These are phyloP conservation scores for Euphorbia lathyris DNA, from an alignment of 345 rosid genomes.

Conservation along the genomic window DNA sequence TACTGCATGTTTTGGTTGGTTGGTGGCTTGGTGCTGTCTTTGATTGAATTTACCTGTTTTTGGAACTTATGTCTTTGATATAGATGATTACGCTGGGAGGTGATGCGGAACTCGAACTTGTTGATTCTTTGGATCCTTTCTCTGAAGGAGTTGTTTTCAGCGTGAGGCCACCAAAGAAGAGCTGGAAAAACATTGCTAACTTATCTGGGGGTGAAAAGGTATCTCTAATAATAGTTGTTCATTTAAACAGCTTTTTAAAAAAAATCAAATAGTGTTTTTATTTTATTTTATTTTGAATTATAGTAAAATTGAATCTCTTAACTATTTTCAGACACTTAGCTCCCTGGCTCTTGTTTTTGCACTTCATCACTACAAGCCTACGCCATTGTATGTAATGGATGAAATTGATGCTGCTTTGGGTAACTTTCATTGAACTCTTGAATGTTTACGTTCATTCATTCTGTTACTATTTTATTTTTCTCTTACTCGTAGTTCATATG, in stretches of 20 bases:
- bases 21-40: neutral
- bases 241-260: neutral
- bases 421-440: slow-evolving; percentile 17
- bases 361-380: slow-evolving; percentile 99
- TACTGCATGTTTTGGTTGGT: neutral
- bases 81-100: slow-evolving; percentile 99
- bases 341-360: slow-evolving; percentile 96
- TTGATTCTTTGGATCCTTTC: slow-evolving; percentile 96
- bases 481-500: slow-evolving; percentile 14
- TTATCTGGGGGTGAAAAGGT: slow-evolving; percentile 99
- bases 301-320: neutral
- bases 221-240: neutral
- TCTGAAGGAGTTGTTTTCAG: slow-evolving; percentile 98
- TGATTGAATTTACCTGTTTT: no score
- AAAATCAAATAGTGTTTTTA: neutral
- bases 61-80: no score
- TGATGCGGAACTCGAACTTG: slow-evolving; percentile 96
- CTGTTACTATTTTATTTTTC: neutral
- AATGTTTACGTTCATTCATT: neutral
- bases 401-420: slow-evolving; percentile 98
- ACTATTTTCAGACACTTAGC: slow-evolving; percentile 74
- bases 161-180: slow-evolving; percentile 96
- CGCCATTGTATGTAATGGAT: slow-evolving; percentile 97
- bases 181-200: slow-evolving; percentile 97
- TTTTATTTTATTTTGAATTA: neutral